Base-by-base conservation (phyloP, 2,329 filamentous ascomycete species). In the Beauveria medogensis region DNA sequence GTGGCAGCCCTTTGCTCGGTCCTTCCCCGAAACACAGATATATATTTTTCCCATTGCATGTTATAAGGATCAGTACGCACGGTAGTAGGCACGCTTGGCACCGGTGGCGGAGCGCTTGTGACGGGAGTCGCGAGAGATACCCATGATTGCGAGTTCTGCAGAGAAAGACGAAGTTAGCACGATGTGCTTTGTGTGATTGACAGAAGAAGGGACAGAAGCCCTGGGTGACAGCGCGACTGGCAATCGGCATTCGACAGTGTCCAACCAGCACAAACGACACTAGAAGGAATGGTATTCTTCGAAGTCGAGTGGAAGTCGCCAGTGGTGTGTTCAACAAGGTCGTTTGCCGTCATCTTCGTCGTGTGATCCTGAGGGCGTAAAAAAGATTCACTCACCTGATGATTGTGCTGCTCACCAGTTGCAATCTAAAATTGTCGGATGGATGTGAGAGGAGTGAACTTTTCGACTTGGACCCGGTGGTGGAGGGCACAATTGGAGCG, bases 41-140 rank as follows among this genome's bases (percentile, higher is more conserved):
- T 60, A 61, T 65, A 53, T 53, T 64, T 53, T 63, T 57, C 62
- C 26, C 56, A 65, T 62, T 63, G 41, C 54, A 58, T 57, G 44
- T 50, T 61, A 52, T 61, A 53, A 57, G 60, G 48, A 53, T 61
- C 60, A 57, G 57, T 76, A 88, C 85, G 82, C 82, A 88, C 90
- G 87, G 87, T 93, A 94, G 83, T 88, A 89, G 82, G 90, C 85
- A 79, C 90, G 88, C 90, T 99, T 99, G 77, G 95, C 94, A 86
- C 94, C 95, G 80, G 95, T 90, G 80, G 93, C 92, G 82, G 92
- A 92, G 84, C 94, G 92, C 90, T 99, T 99, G 89, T 99, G 94
- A 85, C 94, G 92, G 80, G 92, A 96, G 84, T 97, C 93, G 85
- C 94, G 91, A 82, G 93, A 97, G 85, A 99, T 97, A 99, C 94